Evolutionary conservation across 306 rosid species (phyloP).

Genomic region (Alnus rubra): DNA sequence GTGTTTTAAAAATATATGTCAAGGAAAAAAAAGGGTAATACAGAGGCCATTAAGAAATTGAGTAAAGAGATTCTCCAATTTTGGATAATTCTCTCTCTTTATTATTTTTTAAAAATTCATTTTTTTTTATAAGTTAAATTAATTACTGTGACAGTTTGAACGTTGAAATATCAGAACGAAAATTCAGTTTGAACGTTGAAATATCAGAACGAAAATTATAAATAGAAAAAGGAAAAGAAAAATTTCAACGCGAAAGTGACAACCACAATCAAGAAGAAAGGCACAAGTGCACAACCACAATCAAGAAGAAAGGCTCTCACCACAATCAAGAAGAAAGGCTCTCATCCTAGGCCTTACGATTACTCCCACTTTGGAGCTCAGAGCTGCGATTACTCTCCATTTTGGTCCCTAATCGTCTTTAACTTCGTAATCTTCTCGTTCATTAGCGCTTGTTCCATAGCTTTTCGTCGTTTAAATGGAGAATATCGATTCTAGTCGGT

Average conservation of each 20-base stretch:
- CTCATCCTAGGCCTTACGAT: not conserved
- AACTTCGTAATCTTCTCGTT: not conserved
- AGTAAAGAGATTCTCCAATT: not conserved
- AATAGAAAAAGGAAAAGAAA: not conserved
- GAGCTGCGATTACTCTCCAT: not conserved
- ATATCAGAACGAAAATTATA: not conserved
- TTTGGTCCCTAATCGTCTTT: not conserved
- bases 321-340: not conserved
- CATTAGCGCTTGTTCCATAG: not conserved
- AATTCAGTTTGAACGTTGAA: not conserved
- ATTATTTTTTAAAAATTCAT: no score
- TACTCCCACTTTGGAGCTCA: not conserved
- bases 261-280: not conserved
- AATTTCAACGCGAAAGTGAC: not conserved
- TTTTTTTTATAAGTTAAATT: not conserved
- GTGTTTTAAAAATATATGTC: no score
- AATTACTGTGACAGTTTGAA: not conserved
- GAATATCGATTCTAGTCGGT: not conserved
- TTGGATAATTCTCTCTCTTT: not conserved
- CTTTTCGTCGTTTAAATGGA: not conserved
- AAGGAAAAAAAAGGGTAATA: no score
- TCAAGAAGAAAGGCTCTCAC: not conserved
- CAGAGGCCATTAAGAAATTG: no score
- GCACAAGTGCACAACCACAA: not conserved
- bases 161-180: not conserved